Percentiles rank a stretch among this genome's conserved stretches.
Conservation (phyloP, 2,329 filamentous ascomycete species). For the Pseudophaeomoniella oleicola region DNA sequence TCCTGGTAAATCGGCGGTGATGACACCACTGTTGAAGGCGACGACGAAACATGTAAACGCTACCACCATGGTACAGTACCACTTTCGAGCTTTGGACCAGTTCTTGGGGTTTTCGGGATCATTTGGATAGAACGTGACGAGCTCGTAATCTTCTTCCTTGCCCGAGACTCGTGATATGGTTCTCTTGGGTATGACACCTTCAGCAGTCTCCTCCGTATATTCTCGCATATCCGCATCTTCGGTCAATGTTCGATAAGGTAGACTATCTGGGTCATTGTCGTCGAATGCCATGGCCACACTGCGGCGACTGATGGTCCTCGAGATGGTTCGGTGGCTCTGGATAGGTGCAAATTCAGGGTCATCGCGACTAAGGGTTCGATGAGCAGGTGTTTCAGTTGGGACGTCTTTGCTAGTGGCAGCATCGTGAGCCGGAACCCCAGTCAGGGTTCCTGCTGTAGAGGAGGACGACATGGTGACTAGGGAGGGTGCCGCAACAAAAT, state of each 20-base stretch:
- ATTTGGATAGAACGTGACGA: constrained; percentile 56
- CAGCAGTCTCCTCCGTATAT: constrained; percentile 47
- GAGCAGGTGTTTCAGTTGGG: too few species aligned
- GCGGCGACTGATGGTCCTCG: background rate
- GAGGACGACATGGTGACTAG: too few species aligned
- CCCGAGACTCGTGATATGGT: constrained; percentile 40
- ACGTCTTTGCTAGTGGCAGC: too few species aligned
- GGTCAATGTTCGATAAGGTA: constrained; percentile 52
- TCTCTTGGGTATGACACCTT: constrained; percentile 46
- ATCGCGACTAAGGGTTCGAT: too few species aligned
- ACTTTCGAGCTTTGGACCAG: constrained; percentile 64
- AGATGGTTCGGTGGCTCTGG: too few species aligned
- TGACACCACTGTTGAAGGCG: constrained; percentile 56
- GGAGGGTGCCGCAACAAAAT: too few species aligned
- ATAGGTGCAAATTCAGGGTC: too few species aligned
- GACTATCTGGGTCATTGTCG: constrained; percentile 8
- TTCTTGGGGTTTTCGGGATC: constrained; percentile 76
- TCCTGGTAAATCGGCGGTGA: constrained; percentile 60
- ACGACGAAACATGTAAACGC: constrained; percentile 63
- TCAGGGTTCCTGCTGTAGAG: too few species aligned
- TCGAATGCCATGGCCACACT: background rate
- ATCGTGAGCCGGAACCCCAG: too few species aligned
- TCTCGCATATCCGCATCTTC: constrained; percentile 49
- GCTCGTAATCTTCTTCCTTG: constrained; percentile 38
- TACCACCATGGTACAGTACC: constrained; percentile 77